Evolutionary conservation across 2,329 filamentous ascomycete genomes (phyloP), one percentile per base, ranked within the genome.

Genomic region (Cephalotrichum gorgonifer): DNA sequence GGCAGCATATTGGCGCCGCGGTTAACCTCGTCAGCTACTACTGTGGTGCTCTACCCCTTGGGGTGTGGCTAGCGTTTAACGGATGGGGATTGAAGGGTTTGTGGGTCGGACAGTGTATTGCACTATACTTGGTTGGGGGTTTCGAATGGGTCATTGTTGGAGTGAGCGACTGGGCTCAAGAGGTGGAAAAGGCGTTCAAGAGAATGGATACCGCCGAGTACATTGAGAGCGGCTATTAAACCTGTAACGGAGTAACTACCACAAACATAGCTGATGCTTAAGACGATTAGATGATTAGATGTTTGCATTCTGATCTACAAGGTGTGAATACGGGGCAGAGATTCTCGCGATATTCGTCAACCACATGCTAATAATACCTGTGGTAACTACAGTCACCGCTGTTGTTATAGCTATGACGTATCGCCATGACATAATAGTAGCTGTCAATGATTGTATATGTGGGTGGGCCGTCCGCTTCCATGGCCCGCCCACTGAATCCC

Each of bases 11-110:
- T 45, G 89, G 89, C 14, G 88, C 88, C 1, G 68, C 81, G 1
- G 87, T 94, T 48, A 95, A 95, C 61, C 71, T 90, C 15, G 64
- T 90, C 17, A 88, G 84, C 60, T 95, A 95, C 64, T 95, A 95
- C 62, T 81, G 81, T 54, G 86, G 85, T 51, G 88, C 88, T 1
- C 63, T 94, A 49, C 88, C 88, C 0, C 68, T 83, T n/a, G 88
- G 88, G 0, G 86, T 94, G 48, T 93, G 79, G 66, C 77, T 95
- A 27, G 88, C 88, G 2, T 93, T 93, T 57, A 79, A 93, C 59
- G 87, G 87, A 17, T 93, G 87, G 87, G 88, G 88, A 0, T 68
- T 94, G 2, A 73, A 74, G 17, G 88, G 88, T 0, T 67, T 95
- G 15, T 95, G 88, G 88, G 70, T 93, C 30, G 88, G 87, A 15